phyloP scores from a whole-genome alignment of 148 eudicot species.

The Rhododendron vialii region DNA sequence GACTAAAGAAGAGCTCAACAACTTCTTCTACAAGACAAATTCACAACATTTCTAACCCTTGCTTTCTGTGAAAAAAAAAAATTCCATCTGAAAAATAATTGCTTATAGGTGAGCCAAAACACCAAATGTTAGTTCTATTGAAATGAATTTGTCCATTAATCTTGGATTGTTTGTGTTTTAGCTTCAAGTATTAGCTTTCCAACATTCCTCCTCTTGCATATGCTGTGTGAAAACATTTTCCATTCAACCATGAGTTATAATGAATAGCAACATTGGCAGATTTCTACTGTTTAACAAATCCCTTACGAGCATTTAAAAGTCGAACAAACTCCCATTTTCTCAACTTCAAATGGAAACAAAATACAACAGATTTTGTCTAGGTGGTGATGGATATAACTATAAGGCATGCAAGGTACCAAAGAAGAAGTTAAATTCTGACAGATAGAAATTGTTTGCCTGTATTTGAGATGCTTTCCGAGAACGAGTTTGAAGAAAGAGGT shows the following conservation, averaged over 20 bases:
- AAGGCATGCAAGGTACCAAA: not conserved
- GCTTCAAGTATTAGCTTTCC: not conserved
- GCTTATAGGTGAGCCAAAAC: not conserved
- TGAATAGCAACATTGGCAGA: not conserved
- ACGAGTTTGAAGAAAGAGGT: slow-evolving; percentile 95
- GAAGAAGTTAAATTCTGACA: not conserved
- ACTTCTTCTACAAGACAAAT: not conserved
- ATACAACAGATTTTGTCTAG: not conserved
- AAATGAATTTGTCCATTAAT: not conserved
- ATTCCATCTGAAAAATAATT: not conserved
- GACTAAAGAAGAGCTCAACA: not conserved
- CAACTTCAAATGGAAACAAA: not conserved
- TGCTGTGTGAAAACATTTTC: not conserved
- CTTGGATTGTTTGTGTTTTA: not conserved
- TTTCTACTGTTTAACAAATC: not conserved
- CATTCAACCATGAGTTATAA: not conserved
- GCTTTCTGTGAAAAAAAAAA: not conserved
- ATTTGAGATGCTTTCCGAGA: slow-evolving; percentile 81
- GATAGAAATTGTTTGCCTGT: slow-evolving; percentile 48
- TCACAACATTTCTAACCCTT: not conserved
- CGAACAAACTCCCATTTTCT: not conserved
- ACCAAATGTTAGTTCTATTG: not conserved
- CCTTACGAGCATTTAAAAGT: not conserved
- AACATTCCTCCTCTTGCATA: not conserved
- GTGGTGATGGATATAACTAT: not conserved